Evolutionary conservation across 768 basidiomycete species (phyloP).

Genomic region (Xerocomus potaroensis): DNA sequence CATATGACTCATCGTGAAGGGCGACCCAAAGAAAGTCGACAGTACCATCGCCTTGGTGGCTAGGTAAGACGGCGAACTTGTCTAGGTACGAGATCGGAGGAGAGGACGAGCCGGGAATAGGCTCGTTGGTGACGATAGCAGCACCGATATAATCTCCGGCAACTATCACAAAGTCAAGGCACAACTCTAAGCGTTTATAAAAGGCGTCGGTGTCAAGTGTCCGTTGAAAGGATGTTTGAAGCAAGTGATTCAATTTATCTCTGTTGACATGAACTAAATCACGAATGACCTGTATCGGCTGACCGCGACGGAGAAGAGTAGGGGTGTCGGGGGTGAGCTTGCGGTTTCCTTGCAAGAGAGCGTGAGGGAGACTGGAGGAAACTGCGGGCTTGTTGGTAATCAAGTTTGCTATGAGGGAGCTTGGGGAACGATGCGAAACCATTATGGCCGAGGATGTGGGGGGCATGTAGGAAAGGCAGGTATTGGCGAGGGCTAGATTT

Average conservation of each 20-base stretch:
- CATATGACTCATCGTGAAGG: constrained; percentile 96
- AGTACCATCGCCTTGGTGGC: constrained; percentile 95
- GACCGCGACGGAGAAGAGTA: constrained; percentile 84
- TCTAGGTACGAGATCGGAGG: constrained; percentile 85
- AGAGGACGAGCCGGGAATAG: constrained; percentile 29
- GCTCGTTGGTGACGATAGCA: constrained; percentile 81
- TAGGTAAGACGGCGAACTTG: constrained; percentile 96
- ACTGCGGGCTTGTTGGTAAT: constrained; percentile 98
- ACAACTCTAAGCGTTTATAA: constrained; percentile 69
- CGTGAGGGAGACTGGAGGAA: constrained; percentile 92
- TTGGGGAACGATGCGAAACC: constrained; percentile 95
- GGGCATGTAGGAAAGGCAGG: constrained; percentile 90
- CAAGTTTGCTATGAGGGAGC: constrained; percentile 92
- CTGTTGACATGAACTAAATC: constrained; percentile 67
- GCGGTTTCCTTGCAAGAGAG: constrained; percentile 81
- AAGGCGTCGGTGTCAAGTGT: constrained; percentile 69
- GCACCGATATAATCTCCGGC: constrained; percentile 95
- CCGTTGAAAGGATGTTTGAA: constrained; percentile 84
- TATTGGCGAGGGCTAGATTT: constrained; percentile 80
- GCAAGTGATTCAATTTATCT: constrained; percentile 67
- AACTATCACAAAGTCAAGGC: constrained; percentile 88
- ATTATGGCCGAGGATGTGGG: constrained; percentile 90
- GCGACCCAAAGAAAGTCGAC: constrained; percentile 99
- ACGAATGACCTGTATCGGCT: constrained; percentile 81
- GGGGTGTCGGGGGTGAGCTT: constrained; percentile 88